These are phyloP conservation scores for Tagetes patula DNA, from an alignment of 129 eudicot genomes.

Conservation along the genomic window DNA sequence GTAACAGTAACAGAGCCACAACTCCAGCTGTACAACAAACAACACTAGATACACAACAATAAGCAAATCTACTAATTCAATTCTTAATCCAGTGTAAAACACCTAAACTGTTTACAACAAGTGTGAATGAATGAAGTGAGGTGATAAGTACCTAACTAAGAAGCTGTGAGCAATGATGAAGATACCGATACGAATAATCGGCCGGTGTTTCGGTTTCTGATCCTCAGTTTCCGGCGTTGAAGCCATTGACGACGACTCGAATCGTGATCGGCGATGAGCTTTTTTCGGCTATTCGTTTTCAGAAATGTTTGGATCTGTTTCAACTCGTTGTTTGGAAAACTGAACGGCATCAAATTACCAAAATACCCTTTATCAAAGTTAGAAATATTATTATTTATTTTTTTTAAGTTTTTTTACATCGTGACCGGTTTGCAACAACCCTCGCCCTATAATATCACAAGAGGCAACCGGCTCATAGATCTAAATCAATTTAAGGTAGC, in stretches of 20 bases:
- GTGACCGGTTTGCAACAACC: too few relatives aligned
- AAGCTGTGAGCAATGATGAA: conserved; percentile 61
- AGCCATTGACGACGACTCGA: conserved; percentile 24
- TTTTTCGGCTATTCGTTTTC: not conserved
- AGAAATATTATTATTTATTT: too few relatives aligned
- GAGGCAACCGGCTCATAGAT: too few relatives aligned
- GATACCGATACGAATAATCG: conserved; percentile 59
- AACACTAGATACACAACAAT: conserved; percentile 44
- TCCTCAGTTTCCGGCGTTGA: conserved; percentile 40
- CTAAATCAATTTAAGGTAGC: too few relatives aligned
- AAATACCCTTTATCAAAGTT: not conserved
- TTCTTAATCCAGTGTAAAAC: conserved; percentile 1
- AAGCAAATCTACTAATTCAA: not conserved
- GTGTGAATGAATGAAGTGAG: not conserved
- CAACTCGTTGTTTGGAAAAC: not conserved
- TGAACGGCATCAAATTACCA: not conserved
- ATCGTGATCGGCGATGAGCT: conserved; percentile 29
- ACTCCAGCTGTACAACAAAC: conserved; percentile 79
- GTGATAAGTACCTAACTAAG: conserved; percentile 52
- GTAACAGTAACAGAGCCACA: conserved; percentile 66
- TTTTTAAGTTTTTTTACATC: too few relatives aligned
- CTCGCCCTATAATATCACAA: too few relatives aligned
- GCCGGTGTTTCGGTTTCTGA: conserved; percentile 53
- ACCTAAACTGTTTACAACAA: not conserved
- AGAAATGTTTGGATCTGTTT: conserved; percentile 9